phyloP scores from a whole-genome alignment of 305 asterid genomes.

The Fraxinus ornus region DNA sequence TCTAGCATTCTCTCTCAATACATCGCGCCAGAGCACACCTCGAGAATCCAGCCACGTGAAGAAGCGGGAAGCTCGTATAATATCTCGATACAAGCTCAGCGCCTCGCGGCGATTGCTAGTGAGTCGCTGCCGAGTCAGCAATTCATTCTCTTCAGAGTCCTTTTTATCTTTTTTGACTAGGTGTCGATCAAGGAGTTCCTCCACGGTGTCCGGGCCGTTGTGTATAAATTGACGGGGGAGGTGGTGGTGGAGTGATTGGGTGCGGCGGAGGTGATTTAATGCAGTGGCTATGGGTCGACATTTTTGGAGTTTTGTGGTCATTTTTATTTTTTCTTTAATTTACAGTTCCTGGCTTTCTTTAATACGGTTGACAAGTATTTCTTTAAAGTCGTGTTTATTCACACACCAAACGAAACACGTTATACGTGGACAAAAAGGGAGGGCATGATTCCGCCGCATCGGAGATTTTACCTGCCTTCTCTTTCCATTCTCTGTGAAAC shows the following conservation, averaged over 20 bases:
- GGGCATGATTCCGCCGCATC: background rate
- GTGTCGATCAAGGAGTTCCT: slow-evolving; percentile 80
- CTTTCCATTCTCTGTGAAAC: background rate
- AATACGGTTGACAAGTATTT: background rate
- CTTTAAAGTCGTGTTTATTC: background rate
- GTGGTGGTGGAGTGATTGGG: slow-evolving; percentile 4
- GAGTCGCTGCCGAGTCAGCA: slow-evolving; percentile 58
- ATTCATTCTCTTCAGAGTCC: slow-evolving; percentile 44
- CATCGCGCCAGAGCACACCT: slow-evolving; percentile 80
- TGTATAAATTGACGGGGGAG: slow-evolving; percentile 44
- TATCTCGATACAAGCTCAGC: slow-evolving; percentile 75
- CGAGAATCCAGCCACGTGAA: slow-evolving; percentile 83
- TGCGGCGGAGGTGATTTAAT: slow-evolving; percentile 19
- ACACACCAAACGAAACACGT: background rate
- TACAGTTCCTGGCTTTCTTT: background rate
- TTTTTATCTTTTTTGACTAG: slow-evolving; percentile 47
- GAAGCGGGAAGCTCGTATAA: slow-evolving; percentile 77
- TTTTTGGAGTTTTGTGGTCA: slow-evolving; percentile 36
- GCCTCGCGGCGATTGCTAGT: slow-evolving; percentile 91
- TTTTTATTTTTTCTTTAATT: background rate
- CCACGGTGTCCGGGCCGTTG: slow-evolving; percentile 78
- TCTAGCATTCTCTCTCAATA: slow-evolving; percentile 80
- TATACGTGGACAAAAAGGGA: background rate
- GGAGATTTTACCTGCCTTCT: background rate
- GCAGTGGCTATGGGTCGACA: slow-evolving; percentile 30